These are phyloP conservation scores for Mangifera indica DNA, from an alignment of 345 rosid species.

Conservation along the genomic window DNA sequence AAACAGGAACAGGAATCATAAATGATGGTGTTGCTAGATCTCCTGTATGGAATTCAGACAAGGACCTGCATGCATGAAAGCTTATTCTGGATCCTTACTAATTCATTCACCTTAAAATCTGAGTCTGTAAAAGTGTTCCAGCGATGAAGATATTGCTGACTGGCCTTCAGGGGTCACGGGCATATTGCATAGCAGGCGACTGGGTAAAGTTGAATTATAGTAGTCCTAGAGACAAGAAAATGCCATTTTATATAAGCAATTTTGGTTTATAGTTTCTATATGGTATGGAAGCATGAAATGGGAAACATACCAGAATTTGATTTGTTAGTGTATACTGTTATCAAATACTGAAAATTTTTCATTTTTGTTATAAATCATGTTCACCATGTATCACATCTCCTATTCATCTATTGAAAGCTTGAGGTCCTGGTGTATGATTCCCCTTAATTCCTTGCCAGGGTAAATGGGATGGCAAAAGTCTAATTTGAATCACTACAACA, in stretches of 20 bases:
- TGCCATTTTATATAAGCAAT: conserved; percentile 20
- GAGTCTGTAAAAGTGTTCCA: conserved; percentile 29
- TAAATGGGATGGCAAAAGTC: no score
- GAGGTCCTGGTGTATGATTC: neutral
- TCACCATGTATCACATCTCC: neutral
- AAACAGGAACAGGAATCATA: conserved; percentile 66
- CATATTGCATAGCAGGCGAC: conserved; percentile 9
- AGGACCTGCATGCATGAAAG: conserved; percentile 81
- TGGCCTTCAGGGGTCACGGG: neutral
- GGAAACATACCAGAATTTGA: conserved; percentile 27
- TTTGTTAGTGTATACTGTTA: conserved; percentile 18
- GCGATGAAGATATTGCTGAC: conserved; percentile 54
- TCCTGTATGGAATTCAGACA: conserved; percentile 85
- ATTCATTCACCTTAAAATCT: conserved; percentile 19
- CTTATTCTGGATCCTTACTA: neutral
- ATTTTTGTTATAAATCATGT: neutral
- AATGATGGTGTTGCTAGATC: conserved; percentile 55
- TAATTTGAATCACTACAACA: neutral
- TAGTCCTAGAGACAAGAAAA: conserved; percentile 23
- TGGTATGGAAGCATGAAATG: conserved; percentile 25
- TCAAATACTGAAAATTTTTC: neutral
- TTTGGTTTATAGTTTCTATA: conserved; percentile 28
- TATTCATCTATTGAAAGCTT: neutral
- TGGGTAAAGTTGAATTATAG: conserved; percentile 17
- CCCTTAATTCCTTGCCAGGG: neutral